Percentiles rank a stretch among this genome's conserved stretches.
Evolutionary conservation across 2,329 filamentous ascomycete species (phyloP).

Genomic region (Aspergillus sojae): DNA sequence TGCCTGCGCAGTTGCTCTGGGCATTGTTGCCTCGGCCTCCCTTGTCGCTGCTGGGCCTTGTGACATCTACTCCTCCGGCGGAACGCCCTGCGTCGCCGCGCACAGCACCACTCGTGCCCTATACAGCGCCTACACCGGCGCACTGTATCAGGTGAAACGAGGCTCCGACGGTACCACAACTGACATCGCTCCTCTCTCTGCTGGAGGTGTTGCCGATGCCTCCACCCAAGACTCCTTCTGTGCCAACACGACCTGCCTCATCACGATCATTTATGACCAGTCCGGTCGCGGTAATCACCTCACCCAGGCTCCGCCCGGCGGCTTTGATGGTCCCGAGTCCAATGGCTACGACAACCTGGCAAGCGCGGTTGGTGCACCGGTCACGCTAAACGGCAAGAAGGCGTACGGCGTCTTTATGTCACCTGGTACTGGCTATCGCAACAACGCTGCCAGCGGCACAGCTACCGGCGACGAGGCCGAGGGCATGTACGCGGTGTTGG

Average conservation of each 20-base stretch:
- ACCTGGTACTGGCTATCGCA: slow-evolving; percentile 66
- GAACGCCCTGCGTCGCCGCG: slow-evolving; percentile 65
- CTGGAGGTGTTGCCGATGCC: slow-evolving; percentile 66
- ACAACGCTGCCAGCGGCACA: slow-evolving; percentile 55
- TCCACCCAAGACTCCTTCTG: slow-evolving; percentile 65
- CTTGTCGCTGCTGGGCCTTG: slow-evolving; percentile 60
- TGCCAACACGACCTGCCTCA: slow-evolving; percentile 62
- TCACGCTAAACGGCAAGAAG: slow-evolving; percentile 62
- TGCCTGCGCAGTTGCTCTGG: neutral
- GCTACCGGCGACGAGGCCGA: slow-evolving; percentile 58
- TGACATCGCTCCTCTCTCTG: slow-evolving; percentile 54
- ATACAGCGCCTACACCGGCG: slow-evolving; percentile 56
- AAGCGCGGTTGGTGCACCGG: slow-evolving; percentile 61
- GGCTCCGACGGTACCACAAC: slow-evolving; percentile 53
- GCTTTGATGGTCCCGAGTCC: slow-evolving; percentile 57
- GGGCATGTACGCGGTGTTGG: slow-evolving; percentile 39
- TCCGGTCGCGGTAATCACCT: slow-evolving; percentile 65
- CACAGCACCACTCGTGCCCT: slow-evolving; percentile 67
- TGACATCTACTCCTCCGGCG: slow-evolving; percentile 62
- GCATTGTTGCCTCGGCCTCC: slow-evolving; percentile 27
- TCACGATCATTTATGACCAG: slow-evolving; percentile 68
- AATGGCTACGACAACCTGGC: slow-evolving; percentile 64
- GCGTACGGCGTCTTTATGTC: slow-evolving; percentile 66
- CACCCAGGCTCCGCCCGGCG: slow-evolving; percentile 62
- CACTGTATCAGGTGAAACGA: slow-evolving; percentile 64